Evolutionary conservation across 2,329 filamentous ascomycete species (phyloP).

Genomic region (Fusarium guadeloupense): DNA sequence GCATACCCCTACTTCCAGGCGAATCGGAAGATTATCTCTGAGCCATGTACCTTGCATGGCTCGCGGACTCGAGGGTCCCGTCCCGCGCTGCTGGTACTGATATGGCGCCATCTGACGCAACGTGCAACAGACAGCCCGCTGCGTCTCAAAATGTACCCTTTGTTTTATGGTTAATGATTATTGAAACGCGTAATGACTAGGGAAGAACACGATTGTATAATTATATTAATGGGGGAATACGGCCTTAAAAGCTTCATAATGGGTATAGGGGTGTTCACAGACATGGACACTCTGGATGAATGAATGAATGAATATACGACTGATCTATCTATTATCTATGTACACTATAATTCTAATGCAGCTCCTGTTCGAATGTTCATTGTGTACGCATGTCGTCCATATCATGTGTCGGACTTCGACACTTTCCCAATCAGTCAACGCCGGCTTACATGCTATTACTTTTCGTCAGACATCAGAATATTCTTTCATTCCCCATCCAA

Average conservation of each 20-base stretch:
- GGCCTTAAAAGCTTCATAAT: neutral
- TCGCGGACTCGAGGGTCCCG: neutral
- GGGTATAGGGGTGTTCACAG: neutral
- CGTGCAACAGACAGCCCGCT: neutral
- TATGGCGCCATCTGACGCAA: slow-evolving; percentile 1
- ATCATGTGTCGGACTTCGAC: neutral
- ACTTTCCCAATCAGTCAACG: slow-evolving; percentile 25
- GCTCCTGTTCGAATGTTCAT: neutral
- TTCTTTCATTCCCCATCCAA: neutral
- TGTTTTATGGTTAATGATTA: slow-evolving; percentile 30
- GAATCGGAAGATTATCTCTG: slow-evolving; percentile 24
- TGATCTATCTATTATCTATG: slow-evolving; percentile 31
- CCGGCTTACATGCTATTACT: slow-evolving; percentile 25
- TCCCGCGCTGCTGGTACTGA: neutral
- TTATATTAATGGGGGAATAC: slow-evolving; percentile 11
- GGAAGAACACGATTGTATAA: slow-evolving; percentile 8
- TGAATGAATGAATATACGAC: slow-evolving; percentile 39
- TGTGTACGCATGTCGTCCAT: slow-evolving; percentile 1
- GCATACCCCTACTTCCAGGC: slow-evolving; percentile 25
- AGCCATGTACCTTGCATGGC: slow-evolving; percentile 7
- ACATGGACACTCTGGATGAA: neutral
- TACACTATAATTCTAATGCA: slow-evolving; percentile 6
- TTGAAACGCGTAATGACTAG: slow-evolving; percentile 30
- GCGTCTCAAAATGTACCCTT: neutral
- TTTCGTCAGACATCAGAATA: slow-evolving; percentile 14